Evolutionary conservation across 1,139 yeast species (phyloP).

Genomic region (Diutina catenulata): DNA sequence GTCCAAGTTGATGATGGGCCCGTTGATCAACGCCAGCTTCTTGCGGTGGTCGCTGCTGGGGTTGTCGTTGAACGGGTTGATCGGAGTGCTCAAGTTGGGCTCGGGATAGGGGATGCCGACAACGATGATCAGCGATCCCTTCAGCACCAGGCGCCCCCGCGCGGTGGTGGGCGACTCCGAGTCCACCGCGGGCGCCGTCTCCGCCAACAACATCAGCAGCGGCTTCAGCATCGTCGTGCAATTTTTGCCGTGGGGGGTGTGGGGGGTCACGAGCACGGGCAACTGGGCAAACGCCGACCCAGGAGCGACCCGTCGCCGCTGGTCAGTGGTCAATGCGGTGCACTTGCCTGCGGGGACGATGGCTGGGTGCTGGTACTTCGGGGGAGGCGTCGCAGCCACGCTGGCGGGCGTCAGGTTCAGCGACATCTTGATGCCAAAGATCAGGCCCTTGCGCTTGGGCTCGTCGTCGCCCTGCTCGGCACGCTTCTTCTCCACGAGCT

Average conservation of each 20-base stretch:
- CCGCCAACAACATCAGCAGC: slow-evolving; percentile 1
- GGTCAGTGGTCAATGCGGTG: slow-evolving; percentile 24
- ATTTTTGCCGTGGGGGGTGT: slow-evolving; percentile 4
- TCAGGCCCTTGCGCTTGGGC: slow-evolving; percentile 2
- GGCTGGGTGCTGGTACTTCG: background rate
- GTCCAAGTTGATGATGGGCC: slow-evolving; percentile 80
- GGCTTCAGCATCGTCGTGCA: background rate
- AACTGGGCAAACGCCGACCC: slow-evolving; percentile 23
- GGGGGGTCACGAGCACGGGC: slow-evolving; percentile 25
- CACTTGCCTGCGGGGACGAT: slow-evolving; percentile 17
- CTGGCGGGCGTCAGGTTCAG: too few relatives aligned
- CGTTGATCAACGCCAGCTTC: slow-evolving; percentile 64
- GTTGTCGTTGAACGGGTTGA: slow-evolving; percentile 32
- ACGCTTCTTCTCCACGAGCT: slow-evolving; percentile 24
- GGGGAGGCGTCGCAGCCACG: too few relatives aligned
- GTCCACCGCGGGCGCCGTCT: too few relatives aligned
- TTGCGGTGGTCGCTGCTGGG: slow-evolving; percentile 71
- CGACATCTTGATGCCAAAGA: slow-evolving; percentile 2
- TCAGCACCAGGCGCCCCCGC: background rate
- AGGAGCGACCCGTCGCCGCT: slow-evolving; percentile 20
- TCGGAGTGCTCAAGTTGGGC: slow-evolving; percentile 20
- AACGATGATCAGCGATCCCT: slow-evolving; percentile 15
- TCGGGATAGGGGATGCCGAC: slow-evolving; percentile 37
- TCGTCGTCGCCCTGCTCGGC: slow-evolving; percentile 17
- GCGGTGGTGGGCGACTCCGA: background rate